phyloP scores from a whole-genome alignment of 495 filamentous ascomycete species.

The Diplogelasinospora grovesii region DNA sequence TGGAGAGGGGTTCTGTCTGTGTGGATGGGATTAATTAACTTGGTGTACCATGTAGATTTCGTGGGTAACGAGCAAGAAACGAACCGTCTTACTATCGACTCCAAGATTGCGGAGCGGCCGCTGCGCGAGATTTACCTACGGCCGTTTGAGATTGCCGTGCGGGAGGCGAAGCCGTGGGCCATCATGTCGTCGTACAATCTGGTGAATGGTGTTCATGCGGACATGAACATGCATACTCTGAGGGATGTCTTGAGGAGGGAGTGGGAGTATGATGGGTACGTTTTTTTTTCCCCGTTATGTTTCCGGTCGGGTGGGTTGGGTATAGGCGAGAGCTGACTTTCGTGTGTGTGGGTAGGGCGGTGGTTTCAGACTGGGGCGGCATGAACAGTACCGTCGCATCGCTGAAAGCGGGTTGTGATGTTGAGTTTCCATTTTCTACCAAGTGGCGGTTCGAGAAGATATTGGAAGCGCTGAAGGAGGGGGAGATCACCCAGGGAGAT shows the following conservation, averaged over 20 bases:
- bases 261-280: slow-evolving; percentile 66
- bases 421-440: slow-evolving; percentile 71
- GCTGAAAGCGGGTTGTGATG: slow-evolving; percentile 66
- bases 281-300: too few species aligned
- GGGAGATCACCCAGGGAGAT: slow-evolving; percentile 44
- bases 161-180: slow-evolving; percentile 71
- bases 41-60: slow-evolving; percentile 55
- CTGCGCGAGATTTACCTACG: slow-evolving; percentile 76
- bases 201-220: slow-evolving; percentile 72
- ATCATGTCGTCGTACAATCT: slow-evolving; percentile 83
- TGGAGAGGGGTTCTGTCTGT: too few species aligned
- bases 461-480: slow-evolving; percentile 54
- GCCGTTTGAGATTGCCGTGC: slow-evolving; percentile 74
- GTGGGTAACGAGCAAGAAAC: slow-evolving; percentile 84
- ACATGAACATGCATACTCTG: slow-evolving; percentile 64
- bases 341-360: too few species aligned
- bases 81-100: slow-evolving; percentile 65
- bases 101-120: slow-evolving; percentile 62
- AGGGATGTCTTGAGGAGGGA: slow-evolving; percentile 69
- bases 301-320: too few species aligned
- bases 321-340: too few species aligned
- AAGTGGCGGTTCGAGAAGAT: slow-evolving; percentile 66
- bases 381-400: slow-evolving; percentile 65
- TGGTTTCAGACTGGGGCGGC: slow-evolving; percentile 71
- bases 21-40: slow-evolving; percentile 17